Evolutionary conservation across 2,329 filamentous ascomycete species (phyloP).

Genomic region (Curvularia hawaiiensis): DNA sequence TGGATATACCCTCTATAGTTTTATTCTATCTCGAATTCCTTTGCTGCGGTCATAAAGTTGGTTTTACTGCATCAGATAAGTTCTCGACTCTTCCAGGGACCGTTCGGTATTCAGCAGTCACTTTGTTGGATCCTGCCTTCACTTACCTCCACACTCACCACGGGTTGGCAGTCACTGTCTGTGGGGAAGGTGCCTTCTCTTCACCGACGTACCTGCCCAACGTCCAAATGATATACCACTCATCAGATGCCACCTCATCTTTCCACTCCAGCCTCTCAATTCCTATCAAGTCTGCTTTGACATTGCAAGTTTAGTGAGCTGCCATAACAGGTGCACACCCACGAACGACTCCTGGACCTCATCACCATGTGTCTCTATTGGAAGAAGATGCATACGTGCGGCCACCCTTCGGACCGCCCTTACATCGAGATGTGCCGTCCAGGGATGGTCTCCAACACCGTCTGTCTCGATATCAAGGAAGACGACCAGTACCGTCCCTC

Average conservation of each 20-base stretch:
- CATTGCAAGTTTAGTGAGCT: neutral
- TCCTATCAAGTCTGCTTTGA: neutral
- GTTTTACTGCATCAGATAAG: neutral
- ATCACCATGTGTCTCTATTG: conserved; percentile 33
- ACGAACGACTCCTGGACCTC: neutral
- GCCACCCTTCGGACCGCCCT: conserved; percentile 23
- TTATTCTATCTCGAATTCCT: conserved; percentile 6
- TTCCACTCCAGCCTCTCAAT: neutral
- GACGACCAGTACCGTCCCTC: conserved; percentile 17
- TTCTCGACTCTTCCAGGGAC: neutral
- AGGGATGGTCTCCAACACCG: conserved; percentile 27
- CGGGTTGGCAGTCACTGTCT: neutral
- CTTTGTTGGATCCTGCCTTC: neutral
- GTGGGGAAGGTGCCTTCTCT: neutral
- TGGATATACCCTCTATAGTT: conserved; percentile 26
- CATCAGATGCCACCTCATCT: neutral
- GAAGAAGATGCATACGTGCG: conserved; percentile 33
- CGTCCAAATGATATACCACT: neutral
- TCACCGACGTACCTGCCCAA: conserved; percentile 2
- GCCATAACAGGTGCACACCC: too few species aligned
- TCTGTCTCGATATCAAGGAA: conserved; percentile 24
- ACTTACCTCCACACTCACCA: neutral
- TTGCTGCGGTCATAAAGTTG: neutral
- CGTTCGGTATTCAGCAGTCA: neutral
- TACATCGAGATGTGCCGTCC: conserved; percentile 33